These are phyloP conservation scores for Xylaria bambusicola DNA, from an alignment of 495 filamentous ascomycete genomes.

Conservation along the genomic window DNA sequence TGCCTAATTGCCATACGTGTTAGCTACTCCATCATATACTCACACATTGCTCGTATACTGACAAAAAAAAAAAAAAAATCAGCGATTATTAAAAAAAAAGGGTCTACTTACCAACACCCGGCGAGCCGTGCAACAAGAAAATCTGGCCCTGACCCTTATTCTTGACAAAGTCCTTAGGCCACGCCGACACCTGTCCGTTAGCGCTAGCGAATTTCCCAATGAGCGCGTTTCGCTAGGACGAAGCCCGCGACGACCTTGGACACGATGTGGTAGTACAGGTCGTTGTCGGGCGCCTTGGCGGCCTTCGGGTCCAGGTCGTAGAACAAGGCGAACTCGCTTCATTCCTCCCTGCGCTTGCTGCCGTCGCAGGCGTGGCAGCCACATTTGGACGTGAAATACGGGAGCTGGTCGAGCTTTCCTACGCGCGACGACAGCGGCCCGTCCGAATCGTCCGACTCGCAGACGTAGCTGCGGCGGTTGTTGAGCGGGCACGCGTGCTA, in stretches of 20 bases:
- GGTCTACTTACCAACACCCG: constrained; percentile 23
- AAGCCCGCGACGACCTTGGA: constrained; percentile 39
- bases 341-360: constrained; percentile 3
- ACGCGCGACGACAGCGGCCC: neutral
- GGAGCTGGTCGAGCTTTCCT: constrained; percentile 31
- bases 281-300: constrained; percentile 29
- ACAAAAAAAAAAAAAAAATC: neutral
- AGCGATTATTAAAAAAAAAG: too few relatives aligned
- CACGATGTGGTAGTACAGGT: constrained; percentile 38
- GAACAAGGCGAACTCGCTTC: constrained; percentile 35
- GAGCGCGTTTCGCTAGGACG: constrained; percentile 35
- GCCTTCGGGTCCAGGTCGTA: constrained; percentile 36
- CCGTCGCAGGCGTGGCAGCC: constrained; percentile 31
- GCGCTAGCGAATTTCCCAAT: constrained; percentile 30
- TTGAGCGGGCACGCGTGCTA: constrained; percentile 15
- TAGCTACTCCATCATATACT: too few relatives aligned
- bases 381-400: constrained; percentile 35
- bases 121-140: constrained; percentile 30
- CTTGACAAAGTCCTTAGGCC: constrained; percentile 33
- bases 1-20: constrained; percentile 10
- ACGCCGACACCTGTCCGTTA: constrained; percentile 24
- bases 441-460: neutral
- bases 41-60: too few relatives aligned
- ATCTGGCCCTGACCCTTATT: constrained; percentile 33
- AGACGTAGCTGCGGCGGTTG: neutral